A percentile compares a stretch with the other conserved stretches of the same genome.
These are phyloP conservation scores for Aegilops bicornis DNA, from an alignment of 176 grass and related monocot genomes.

Conservation along the genomic window DNA sequence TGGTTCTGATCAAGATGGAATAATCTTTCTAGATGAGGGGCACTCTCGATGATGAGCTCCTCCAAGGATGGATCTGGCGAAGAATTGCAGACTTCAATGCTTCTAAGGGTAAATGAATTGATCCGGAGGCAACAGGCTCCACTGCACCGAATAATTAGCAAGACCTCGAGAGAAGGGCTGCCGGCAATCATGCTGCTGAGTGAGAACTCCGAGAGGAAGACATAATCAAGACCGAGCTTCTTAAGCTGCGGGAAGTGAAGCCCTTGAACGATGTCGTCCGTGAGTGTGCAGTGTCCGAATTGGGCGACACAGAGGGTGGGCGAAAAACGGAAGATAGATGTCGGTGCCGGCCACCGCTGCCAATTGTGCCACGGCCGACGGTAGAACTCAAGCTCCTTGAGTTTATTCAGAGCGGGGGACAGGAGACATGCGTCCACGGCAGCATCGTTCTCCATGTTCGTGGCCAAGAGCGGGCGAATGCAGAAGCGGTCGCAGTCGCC, in stretches of 20 bases:
- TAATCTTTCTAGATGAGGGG: neutral
- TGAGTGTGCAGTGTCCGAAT: neutral
- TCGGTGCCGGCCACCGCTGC: neutral
- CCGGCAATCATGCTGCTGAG: neutral
- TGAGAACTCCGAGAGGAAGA: neutral
- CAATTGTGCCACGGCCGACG: neutral
- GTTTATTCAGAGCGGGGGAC: neutral
- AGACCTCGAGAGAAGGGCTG: neutral
- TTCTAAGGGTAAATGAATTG: neutral
- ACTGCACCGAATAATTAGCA: neutral
- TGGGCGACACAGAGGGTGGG: neutral
- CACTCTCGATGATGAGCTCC: neutral
- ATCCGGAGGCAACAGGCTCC: neutral
- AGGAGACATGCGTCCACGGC: neutral
- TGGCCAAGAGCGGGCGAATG: neutral
- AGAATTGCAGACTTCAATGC: neutral
- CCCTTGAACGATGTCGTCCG: neutral
- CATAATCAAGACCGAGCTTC: neutral
- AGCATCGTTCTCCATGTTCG: neutral
- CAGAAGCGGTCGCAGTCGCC: neutral
- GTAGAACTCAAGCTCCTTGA: neutral
- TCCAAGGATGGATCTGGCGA: neutral
- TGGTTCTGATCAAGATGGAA: neutral
- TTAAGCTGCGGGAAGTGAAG: neutral
- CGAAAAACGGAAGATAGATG: conserved; percentile 27